phyloP scores from a whole-genome alignment of 129 eudicot genomes.

The Chrysanthemum lavandulifolium region DNA sequence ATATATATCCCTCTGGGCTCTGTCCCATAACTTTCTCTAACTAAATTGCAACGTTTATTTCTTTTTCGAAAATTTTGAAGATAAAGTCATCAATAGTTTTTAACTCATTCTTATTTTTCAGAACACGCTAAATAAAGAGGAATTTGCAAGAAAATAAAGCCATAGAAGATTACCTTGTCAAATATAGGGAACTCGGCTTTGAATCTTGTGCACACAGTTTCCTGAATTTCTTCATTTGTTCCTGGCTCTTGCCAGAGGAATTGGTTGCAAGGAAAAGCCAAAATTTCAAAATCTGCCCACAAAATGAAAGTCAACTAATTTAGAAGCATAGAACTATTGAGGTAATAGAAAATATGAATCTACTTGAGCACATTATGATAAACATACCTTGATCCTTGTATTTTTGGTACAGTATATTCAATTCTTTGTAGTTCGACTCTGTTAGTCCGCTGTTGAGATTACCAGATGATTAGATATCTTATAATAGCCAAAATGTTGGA shows the following conservation, averaged over 20 bases:
- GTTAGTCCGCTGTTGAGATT: slow-evolving; percentile 69
- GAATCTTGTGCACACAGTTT: slow-evolving; percentile 67
- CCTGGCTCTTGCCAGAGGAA: slow-evolving; percentile 93
- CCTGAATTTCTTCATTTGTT: slow-evolving; percentile 79
- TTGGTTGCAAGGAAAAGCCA: slow-evolving; percentile 94
- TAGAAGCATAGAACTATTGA: slow-evolving; percentile 12
- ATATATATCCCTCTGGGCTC: slow-evolving; percentile 12
- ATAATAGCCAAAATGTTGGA: not conserved
- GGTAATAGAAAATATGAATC: slow-evolving; percentile 2
- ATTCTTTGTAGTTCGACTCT: slow-evolving; percentile 79
- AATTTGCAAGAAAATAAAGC: not conserved
- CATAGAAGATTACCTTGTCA: slow-evolving; percentile 59
- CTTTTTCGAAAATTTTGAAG: not conserved
- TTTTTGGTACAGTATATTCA: slow-evolving; percentile 66
- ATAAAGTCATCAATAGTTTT: not conserved
- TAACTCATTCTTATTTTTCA: slow-evolving; percentile 1
- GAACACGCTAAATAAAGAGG: not conserved
- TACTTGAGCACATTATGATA: not conserved
- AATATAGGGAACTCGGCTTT: slow-evolving; percentile 91
- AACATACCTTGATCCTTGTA: slow-evolving; percentile 77
- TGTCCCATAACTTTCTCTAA: not conserved
- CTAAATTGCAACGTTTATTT: slow-evolving; percentile 3
- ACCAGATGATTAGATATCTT: not conserved
- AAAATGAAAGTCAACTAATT: slow-evolving; percentile 1
- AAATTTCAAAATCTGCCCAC: slow-evolving; percentile 69